These are phyloP conservation scores for Mediolabrus comicus DNA, from an alignment of 108 stramenopile genomes.

Conservation along the genomic window DNA sequence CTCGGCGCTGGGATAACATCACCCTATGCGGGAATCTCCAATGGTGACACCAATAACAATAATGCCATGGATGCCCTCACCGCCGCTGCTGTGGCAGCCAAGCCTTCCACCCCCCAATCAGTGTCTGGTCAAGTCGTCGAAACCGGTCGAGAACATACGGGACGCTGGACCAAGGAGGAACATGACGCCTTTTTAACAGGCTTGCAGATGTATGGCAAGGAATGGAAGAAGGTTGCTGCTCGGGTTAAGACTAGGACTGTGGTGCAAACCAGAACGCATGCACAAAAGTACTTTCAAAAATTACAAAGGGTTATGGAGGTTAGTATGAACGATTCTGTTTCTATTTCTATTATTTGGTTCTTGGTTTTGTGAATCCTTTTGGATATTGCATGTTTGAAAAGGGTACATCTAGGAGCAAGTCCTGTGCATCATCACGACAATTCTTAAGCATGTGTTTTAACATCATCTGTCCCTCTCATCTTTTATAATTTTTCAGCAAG, in stretches of 20 bases:
- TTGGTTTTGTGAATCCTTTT: background rate
- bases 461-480: background rate
- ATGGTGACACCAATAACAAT: background rate
- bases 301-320: conserved; percentile 72
- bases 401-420: background rate
- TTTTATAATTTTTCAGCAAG: background rate
- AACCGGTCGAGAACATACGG: conserved; percentile 78
- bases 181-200: conserved; percentile 91
- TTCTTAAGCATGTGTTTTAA: background rate
- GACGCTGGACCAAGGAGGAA: conserved; percentile 89
- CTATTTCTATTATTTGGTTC: background rate
- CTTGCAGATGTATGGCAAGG: conserved; percentile 87
- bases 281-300: conserved; percentile 99
- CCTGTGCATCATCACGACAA: too few species aligned
- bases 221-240: conserved; percentile 94
- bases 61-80: conserved; percentile 10
- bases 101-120: conserved; percentile 1
- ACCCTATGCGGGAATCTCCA: background rate
- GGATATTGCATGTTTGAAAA: background rate
- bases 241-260: conserved; percentile 95
- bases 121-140: conserved; percentile 61
- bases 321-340: background rate
- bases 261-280: conserved; percentile 98
- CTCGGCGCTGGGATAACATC: background rate
- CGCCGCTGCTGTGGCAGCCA: background rate